These are phyloP conservation scores for Starmerella davenportii DNA, from an alignment of 805 yeast species.

Conservation along the genomic window DNA sequence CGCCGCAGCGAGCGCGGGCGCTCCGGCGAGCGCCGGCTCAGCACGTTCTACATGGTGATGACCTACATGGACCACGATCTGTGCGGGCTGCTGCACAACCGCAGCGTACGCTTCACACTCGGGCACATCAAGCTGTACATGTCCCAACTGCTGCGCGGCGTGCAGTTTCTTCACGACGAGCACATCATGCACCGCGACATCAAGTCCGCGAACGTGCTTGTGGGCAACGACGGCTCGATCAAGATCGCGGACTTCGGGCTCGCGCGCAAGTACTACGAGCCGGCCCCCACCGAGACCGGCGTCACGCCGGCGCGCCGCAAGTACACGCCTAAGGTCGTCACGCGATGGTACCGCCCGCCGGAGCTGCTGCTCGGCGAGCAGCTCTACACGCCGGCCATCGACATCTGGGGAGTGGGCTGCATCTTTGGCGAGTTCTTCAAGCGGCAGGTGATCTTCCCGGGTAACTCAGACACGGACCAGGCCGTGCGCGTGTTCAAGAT, in stretches of 20 bases:
- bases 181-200: slow-evolving; percentile 71
- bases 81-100: slow-evolving; percentile 75
- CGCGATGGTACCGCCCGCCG: slow-evolving; percentile 96
- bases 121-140: slow-evolving; percentile 69
- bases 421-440: slow-evolving; percentile 82
- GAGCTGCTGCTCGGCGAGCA: slow-evolving; percentile 76
- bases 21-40: slow-evolving; percentile 17
- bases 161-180: slow-evolving; percentile 55
- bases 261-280: slow-evolving; percentile 57
- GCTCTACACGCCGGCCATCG: slow-evolving; percentile 82
- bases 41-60: slow-evolving; percentile 60
- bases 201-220: slow-evolving; percentile 84
- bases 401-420: slow-evolving; percentile 96
- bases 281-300: slow-evolving; percentile 34
- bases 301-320: slow-evolving; percentile 26
- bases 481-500: slow-evolving; percentile 62
- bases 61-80: slow-evolving; percentile 88
- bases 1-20: slow-evolving; percentile 11
- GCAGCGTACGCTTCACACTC: slow-evolving; percentile 38
- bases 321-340: slow-evolving; percentile 64
- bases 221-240: slow-evolving; percentile 56
- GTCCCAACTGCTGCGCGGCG: slow-evolving; percentile 60
- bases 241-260: slow-evolving; percentile 93
- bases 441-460: slow-evolving; percentile 67
- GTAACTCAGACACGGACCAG: slow-evolving; percentile 74